phyloP scores from a whole-genome alignment of 1,284 basidiomycete species.

The Ceratobasidium sp. region DNA sequence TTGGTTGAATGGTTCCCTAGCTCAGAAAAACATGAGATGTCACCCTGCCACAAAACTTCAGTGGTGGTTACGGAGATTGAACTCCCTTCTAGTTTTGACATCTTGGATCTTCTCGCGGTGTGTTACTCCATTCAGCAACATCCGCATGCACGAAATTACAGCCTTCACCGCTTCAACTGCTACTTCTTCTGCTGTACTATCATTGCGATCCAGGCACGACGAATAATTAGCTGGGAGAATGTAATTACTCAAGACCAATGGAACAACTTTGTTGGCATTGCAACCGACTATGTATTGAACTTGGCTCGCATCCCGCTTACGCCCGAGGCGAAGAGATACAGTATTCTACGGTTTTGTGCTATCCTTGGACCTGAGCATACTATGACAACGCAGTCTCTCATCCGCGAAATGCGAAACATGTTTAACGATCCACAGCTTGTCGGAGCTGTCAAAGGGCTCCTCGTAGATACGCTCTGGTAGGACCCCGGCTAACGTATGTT shows the following conservation, averaged over 20 bases:
- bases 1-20: slow-evolving; percentile 15
- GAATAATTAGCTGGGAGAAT: background rate
- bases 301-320: background rate
- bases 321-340: background rate
- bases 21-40: background rate
- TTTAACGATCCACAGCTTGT: no score
- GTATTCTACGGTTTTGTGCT: background rate
- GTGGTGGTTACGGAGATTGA: background rate
- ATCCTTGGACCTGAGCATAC: background rate
- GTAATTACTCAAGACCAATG: background rate
- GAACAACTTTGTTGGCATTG: background rate
- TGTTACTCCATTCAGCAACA: slow-evolving; percentile 9
- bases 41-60: no score
- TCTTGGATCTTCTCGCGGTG: slow-evolving; percentile 9
- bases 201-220: background rate
- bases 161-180: slow-evolving; percentile 24
- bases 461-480: background rate
- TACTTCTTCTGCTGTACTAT: slow-evolving; percentile 38
- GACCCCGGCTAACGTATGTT: background rate
- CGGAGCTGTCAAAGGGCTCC: no score
- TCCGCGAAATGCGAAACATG: no score
- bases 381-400: no score
- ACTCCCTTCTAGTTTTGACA: background rate
- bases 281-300: background rate
- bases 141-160: background rate